phyloP scores from a whole-genome alignment of 352 stramenopile genomes.

The Phytophthora pistaciae region DNA sequence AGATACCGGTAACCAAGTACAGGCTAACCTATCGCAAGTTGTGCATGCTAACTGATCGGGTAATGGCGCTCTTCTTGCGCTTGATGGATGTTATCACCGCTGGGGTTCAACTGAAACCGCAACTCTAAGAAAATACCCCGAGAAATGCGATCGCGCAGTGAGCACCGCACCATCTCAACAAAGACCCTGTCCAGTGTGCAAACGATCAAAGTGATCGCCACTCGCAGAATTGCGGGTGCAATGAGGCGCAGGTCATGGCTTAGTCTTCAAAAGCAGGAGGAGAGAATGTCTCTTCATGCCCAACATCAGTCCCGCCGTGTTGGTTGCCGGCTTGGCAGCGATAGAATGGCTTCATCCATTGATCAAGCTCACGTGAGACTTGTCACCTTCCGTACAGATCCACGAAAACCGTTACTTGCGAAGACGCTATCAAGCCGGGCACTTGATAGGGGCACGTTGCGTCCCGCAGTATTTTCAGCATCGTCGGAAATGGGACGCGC shows the following conservation, averaged over 20 bases:
- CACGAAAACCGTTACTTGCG: neutral
- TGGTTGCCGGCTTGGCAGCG: neutral
- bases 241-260: neutral
- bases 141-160: neutral
- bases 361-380: neutral
- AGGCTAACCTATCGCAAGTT: no score
- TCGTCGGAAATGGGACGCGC: conserved; percentile 13
- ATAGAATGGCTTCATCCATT: neutral
- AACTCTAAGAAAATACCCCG: neutral
- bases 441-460: neutral
- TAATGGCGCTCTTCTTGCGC: neutral
- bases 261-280: neutral
- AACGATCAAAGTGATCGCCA: neutral
- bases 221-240: neutral
- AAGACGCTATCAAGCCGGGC: neutral
- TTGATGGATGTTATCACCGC: neutral
- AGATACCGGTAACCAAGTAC: no score
- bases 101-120: neutral
- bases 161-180: neutral
- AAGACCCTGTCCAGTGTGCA: neutral
- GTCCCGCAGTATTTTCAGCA: conserved; percentile 20
- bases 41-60: no score
- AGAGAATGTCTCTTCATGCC: neutral
- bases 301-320: neutral
- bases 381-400: neutral